Conservation (phyloP, 2,329 filamentous ascomycete genomes). For the Fusarium brachygibbosum region DNA sequence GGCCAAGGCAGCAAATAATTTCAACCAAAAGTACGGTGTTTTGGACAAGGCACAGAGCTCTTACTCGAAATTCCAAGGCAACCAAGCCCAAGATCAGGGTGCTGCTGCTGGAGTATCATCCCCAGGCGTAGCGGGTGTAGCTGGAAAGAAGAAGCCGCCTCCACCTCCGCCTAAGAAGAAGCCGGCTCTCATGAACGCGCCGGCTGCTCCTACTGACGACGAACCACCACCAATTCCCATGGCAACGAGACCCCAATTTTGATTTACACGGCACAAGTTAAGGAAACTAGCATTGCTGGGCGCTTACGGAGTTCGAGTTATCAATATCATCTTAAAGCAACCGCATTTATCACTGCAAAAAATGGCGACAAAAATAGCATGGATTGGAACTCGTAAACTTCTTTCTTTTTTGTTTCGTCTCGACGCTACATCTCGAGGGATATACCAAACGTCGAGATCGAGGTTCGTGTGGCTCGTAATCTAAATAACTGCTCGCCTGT, state of each 20-base stretch:
- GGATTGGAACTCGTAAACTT: constrained; percentile 36
- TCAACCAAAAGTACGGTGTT: constrained; percentile 74
- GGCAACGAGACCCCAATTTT: constrained; percentile 64
- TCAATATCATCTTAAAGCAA: not conserved
- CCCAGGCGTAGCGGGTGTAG: constrained; percentile 36
- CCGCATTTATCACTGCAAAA: constrained; percentile 8
- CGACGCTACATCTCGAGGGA: constrained; percentile 41
- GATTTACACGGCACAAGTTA: constrained; percentile 18
- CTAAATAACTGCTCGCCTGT: constrained; percentile 37
- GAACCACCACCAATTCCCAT: constrained; percentile 67
- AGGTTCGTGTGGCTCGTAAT: constrained; percentile 46
- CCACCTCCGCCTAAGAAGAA: constrained; percentile 69
- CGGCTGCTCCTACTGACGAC: constrained; percentile 47
- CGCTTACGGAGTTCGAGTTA: constrained; percentile 27
- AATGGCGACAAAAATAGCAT: constrained; percentile 11
- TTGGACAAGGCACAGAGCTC: constrained; percentile 54
- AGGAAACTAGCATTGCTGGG: constrained; percentile 25
- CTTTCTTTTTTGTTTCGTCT: constrained; percentile 46
- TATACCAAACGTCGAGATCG: constrained; percentile 43
- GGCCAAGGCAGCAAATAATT: constrained; percentile 66
- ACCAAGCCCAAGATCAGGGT: constrained; percentile 37
- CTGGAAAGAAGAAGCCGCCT: constrained; percentile 67
- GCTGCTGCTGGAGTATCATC: constrained; percentile 18
- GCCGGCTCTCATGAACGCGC: constrained; percentile 52
- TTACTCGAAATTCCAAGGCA: constrained; percentile 38